phyloP scores from a whole-genome alignment of 768 basidiomycete genomes.

The Podaxis rugospora region DNA sequence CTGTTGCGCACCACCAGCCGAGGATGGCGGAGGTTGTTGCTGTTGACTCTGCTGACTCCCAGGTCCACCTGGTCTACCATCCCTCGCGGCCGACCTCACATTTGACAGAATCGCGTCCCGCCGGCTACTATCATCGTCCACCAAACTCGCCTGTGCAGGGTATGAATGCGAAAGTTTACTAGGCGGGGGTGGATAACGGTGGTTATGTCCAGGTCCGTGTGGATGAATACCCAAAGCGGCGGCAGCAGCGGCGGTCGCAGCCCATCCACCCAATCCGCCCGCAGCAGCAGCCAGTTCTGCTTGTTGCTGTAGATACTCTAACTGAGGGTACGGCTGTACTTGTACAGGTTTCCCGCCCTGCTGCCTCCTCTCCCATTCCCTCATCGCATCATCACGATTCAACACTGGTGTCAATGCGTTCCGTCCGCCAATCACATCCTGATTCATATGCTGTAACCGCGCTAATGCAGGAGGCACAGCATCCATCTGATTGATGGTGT shows the following conservation, averaged over 20 bases:
- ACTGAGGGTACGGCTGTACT: slow-evolving; percentile 81
- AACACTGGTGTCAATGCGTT: slow-evolving; percentile 91
- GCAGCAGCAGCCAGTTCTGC: slow-evolving; percentile 73
- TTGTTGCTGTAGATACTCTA: slow-evolving; percentile 92
- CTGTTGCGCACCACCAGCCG: not conserved
- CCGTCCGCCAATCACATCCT: slow-evolving; percentile 70
- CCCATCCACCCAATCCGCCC: slow-evolving; percentile 29
- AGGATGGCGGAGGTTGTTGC: not conserved
- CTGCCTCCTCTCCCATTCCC: slow-evolving; percentile 93
- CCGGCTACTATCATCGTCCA: slow-evolving; percentile 55
- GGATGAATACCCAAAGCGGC: slow-evolving; percentile 25
- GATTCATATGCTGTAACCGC: slow-evolving; percentile 83
- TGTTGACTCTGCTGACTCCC: slow-evolving; percentile 1
- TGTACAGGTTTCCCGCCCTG: slow-evolving; percentile 57
- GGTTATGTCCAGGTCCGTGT: slow-evolving; percentile 43
- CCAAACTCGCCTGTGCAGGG: slow-evolving; percentile 61
- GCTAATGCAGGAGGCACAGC: slow-evolving; percentile 90
- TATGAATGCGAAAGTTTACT: slow-evolving; percentile 64
- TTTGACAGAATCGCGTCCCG: slow-evolving; percentile 81
- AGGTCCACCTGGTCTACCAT: slow-evolving; percentile 28
- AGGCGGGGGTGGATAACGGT: slow-evolving; percentile 59
- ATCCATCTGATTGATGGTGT: slow-evolving; percentile 91
- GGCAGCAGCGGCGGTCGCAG: slow-evolving; percentile 5
- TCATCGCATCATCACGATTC: slow-evolving; percentile 91
- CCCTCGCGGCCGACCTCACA: slow-evolving; percentile 59